Percentiles rank a stretch among this genome's conserved stretches.
Evolutionary conservation across 495 filamentous ascomycete species (phyloP).

Genomic region (Penicillium chermesinum): DNA sequence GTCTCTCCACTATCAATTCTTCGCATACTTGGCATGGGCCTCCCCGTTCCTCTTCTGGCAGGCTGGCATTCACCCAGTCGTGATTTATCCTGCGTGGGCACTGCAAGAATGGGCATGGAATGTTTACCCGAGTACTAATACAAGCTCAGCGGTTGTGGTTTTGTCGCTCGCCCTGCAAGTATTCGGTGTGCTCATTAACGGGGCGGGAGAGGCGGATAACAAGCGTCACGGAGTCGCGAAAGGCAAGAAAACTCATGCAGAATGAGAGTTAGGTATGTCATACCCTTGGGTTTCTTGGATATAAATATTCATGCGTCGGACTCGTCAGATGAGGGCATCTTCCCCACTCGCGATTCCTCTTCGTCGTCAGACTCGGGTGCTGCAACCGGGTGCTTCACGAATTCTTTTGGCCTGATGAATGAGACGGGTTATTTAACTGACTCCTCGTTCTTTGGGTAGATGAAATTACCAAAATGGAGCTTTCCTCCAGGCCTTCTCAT

Average conservation of each 20-base stretch:
- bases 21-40: conserved; percentile 85
- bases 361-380: conserved; percentile 50
- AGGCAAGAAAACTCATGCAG: conserved; percentile 16
- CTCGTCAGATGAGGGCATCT: conserved; percentile 72
- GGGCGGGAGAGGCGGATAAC: conserved; percentile 14
- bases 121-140: conserved; percentile 81
- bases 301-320: conserved; percentile 32
- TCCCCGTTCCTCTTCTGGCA: conserved; percentile 90
- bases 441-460: not conserved
- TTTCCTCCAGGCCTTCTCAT: conserved; percentile 90
- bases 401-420: conserved; percentile 68
- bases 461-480: conserved; percentile 73
- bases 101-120: conserved; percentile 97
- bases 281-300: not conserved
- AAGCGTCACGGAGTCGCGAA: conserved; percentile 7
- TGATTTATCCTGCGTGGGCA: conserved; percentile 70
- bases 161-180: conserved; percentile 62
- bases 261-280: conserved; percentile 14
- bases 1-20: conserved; percentile 96
- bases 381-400: conserved; percentile 52
- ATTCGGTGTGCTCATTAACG: conserved; percentile 32
- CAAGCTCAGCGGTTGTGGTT: conserved; percentile 75
- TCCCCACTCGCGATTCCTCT: conserved; percentile 71
- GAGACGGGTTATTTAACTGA: conserved; percentile 11
- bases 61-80: conserved; percentile 64